phyloP scores from a whole-genome alignment of 2,329 filamentous ascomycete species.

The Colletotrichum simmondsii region DNA sequence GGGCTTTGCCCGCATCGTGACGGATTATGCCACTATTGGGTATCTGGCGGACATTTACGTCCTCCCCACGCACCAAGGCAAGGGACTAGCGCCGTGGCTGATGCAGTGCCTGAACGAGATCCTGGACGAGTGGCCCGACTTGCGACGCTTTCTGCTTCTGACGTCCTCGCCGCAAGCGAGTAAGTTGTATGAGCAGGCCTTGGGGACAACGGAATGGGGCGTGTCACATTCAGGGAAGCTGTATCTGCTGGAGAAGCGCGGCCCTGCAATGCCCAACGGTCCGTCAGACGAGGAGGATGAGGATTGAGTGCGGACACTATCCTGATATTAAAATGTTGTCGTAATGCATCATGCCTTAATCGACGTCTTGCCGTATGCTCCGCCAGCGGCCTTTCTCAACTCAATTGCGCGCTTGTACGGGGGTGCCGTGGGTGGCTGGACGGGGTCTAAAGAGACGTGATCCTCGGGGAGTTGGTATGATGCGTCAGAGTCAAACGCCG shows the following conservation, averaged over 20 bases:
- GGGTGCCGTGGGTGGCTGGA: constrained; percentile 95
- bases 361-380: constrained; percentile 79
- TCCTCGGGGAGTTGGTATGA: constrained; percentile 91
- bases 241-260: constrained; percentile 53
- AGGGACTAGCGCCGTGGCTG: constrained; percentile 74
- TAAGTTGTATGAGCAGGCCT: constrained; percentile 59
- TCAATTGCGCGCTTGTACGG: constrained; percentile 94
- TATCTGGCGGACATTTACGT: constrained; percentile 74
- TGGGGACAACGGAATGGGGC: constrained; percentile 57
- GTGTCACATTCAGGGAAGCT: constrained; percentile 53
- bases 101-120: constrained; percentile 69
- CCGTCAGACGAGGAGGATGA: constrained; percentile 20
- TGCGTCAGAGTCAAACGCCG: constrained; percentile 94
- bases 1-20: constrained; percentile 47
- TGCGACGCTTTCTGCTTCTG: constrained; percentile 70
- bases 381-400: constrained; percentile 79
- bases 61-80: constrained; percentile 66
- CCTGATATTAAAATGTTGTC: neutral
- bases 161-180: constrained; percentile 48
- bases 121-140: constrained; percentile 64
- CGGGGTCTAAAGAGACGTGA: constrained; percentile 86
- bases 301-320: neutral
- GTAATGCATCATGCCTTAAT: constrained; percentile 39
- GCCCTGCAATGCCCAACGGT: constrained; percentile 37
- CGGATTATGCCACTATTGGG: constrained; percentile 33